Evolutionary conservation across 2,329 filamentous ascomycete species (phyloP).

Genomic region (Ophiocordyceps unilateralis): DNA sequence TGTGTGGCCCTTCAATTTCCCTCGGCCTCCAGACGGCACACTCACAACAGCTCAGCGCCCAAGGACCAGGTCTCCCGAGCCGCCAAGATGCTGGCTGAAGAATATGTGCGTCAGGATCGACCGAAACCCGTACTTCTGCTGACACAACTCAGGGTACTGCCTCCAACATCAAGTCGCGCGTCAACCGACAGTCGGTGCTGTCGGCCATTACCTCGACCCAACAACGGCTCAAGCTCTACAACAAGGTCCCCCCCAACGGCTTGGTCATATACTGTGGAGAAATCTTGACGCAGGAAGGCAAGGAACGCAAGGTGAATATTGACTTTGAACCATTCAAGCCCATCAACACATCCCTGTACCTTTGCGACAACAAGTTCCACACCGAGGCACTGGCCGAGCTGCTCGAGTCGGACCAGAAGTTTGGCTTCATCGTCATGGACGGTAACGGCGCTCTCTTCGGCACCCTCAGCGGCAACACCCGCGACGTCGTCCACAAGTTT

Average conservation of each 20-base stretch:
- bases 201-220: constrained; percentile 98
- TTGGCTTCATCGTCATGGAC: constrained; percentile 99
- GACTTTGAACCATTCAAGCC: constrained; percentile 99
- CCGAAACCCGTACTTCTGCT: constrained; percentile 1
- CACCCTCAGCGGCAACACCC: constrained; percentile 90
- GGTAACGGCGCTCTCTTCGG: constrained; percentile 96
- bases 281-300: constrained; percentile 97
- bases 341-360: constrained; percentile 97
- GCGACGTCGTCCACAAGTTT: constrained; percentile 95
- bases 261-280: constrained; percentile 98
- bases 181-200: constrained; percentile 94
- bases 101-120: constrained; percentile 51
- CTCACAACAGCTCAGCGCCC: constrained; percentile 42
- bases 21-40: neutral
- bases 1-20: constrained; percentile 27
- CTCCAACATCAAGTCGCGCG: constrained; percentile 98
- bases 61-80: constrained; percentile 96
- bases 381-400: constrained; percentile 94
- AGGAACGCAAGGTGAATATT: constrained; percentile 99
- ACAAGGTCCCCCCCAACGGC: constrained; percentile 95
- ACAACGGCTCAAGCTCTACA: constrained; percentile 97
- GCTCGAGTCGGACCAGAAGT: constrained; percentile 96
- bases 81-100: constrained; percentile 99
- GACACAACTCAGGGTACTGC: constrained; percentile 55
- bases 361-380: constrained; percentile 99